Evolutionary conservation across 1,284 basidiomycete genomes (phyloP), one percentile per base, ranked within the genome.

Genomic region (Hemileia vastatrix): DNA sequence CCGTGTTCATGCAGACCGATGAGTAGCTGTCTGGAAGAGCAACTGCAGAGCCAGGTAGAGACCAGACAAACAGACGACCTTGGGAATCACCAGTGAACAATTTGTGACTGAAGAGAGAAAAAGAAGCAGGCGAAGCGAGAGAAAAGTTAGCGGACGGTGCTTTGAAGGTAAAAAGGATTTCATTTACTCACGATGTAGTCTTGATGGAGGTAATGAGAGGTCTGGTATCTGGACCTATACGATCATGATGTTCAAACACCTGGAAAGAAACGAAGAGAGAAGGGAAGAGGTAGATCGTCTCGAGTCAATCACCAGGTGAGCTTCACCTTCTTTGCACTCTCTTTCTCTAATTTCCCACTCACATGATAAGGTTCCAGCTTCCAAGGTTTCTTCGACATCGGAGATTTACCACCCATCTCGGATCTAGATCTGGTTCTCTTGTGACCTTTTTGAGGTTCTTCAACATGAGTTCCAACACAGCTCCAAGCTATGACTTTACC

Each of bases 401-500:
- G 15, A 40, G 48, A 9, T 40, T 40, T 40, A 11, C 36, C 36
- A 40, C 36, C 36, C 36, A 40, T 40, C 36, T 40, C 36, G 15
- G 36, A 40, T 40, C 36, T 40, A 9, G 36, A 40, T 40, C 36
- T 40, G 36, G 11, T 40, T 15, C 36, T 40, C 36, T 40, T 40
- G 36, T 40, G 36, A 40, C 36, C 36, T 9, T 57, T 43, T n/a
- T 15, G 31, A 27, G 54, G 43, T 24, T 53, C 53, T 48, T 24
- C 54, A 48, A 48, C 63, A 55, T 72, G 72, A 19, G 62, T 63
- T 31, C 68, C 68, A 1, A 67, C 64, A 6, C 69, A 66, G 21
- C 70, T 65, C 74, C 72, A 74, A 18, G 68, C 64, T 44, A 72
- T 68, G 24, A 75, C 64, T 32, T 67, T 64, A 21, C 71, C 73